Evolutionary conservation across 2,329 filamentous ascomycete species (phyloP), one percentile per base, ranked within the genome.

Genomic region (Chrysosporium queenslandicum): DNA sequence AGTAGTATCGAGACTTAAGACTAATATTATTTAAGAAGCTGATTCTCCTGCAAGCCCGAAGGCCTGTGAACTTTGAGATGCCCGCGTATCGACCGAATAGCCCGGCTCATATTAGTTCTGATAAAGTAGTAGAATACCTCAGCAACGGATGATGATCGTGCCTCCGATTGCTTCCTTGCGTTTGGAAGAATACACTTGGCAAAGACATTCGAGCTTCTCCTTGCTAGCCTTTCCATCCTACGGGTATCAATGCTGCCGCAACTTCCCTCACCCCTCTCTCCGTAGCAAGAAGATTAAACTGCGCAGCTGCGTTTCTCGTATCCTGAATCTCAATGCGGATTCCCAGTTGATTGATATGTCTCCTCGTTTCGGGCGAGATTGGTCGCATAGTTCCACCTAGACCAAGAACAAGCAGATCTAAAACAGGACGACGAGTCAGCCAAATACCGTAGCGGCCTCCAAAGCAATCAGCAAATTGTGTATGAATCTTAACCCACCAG

Each of bases 221-320:
- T 23, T 23, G 3, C 27, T 34, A 37, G 8, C 45, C 42, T 25
- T 21, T 46, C 50, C 50, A 47, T 40, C 50, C 51, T 45, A 56
- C 77, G 0, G 90, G 90, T 67, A 97, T 80, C 68, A 98, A 66
- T 8, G 89, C 91, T 1, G 88, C 91, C 25, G 89, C 91, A 56
- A 97, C 82, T 62, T 91, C 85, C 18, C 81, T 77, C 4, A 92
- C 82, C 1, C 92, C 91, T 48, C 92, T 76, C 72, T 98, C 92
- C 16, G 89, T 97, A n/a, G 89, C 91, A 51, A 98, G 72, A 62
- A 98, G 67, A 65, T 98, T 98, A 68, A 92, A 98, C 67, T 96
- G 89, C 30, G 90, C 85, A 1, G 91, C 87, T 7, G 92, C 92
- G 69, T 97, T 97, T 57, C 88, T 77, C 29, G 92, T 97, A 70